Conservation (phyloP, 345 rosid species). For the Citrus unshiu region DNA sequence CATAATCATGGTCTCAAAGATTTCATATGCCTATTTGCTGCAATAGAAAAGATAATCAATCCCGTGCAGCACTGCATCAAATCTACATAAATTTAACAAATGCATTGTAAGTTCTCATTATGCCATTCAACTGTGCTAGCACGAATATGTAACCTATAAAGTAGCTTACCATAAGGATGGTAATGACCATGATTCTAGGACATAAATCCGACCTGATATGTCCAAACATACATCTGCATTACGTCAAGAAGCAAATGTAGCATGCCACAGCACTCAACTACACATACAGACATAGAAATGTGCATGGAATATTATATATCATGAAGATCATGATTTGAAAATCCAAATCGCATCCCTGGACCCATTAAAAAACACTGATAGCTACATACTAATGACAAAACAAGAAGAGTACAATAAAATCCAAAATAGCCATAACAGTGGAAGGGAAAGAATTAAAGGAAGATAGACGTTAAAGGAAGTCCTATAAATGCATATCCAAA, state of each 20-base stretch:
- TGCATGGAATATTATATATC: too few relatives aligned
- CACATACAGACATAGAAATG: background rate
- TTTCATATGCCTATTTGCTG: background rate
- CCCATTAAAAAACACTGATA: background rate
- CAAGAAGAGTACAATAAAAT: background rate
- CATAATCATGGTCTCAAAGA: background rate
- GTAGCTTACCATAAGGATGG: background rate
- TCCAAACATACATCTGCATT: background rate
- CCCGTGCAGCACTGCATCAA: background rate
- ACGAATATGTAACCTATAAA: too few relatives aligned
- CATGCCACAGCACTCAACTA: background rate
- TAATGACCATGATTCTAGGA: background rate
- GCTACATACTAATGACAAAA: background rate
- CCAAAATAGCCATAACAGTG: background rate
- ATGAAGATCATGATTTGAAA: background rate
- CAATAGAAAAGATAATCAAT: background rate
- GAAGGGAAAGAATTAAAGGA: background rate
- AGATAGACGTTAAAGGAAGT: background rate
- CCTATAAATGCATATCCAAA: background rate
- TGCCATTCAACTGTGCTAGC: too few relatives aligned
- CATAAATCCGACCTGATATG: background rate
- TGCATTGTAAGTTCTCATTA: too few relatives aligned
- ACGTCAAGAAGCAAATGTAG: background rate
- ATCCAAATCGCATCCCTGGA: background rate
- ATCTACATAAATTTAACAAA: background rate